Percentiles rank a stretch among this genome's conserved stretches.
Conservation (phyloP, 805 yeast genomes). For the Nakazawaea molendinolei region DNA sequence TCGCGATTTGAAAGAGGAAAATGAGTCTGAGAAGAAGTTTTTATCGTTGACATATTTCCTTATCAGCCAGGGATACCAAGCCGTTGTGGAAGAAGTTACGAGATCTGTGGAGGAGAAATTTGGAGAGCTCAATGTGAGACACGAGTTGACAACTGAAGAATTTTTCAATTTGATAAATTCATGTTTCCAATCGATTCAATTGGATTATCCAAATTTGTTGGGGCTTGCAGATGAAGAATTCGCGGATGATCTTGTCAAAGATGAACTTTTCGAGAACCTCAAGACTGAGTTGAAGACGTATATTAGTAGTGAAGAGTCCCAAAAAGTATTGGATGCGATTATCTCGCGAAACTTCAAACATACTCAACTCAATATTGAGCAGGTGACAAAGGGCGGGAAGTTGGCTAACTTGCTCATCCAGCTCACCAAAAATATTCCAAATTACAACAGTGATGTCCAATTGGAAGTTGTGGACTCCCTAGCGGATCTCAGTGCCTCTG, state of each 20-base stretch:
- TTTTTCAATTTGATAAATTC: constrained; percentile 40
- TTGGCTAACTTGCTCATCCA: constrained; percentile 69
- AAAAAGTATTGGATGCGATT: constrained; percentile 27
- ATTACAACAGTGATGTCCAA: constrained; percentile 24
- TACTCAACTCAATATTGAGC: constrained; percentile 9
- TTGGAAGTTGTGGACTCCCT: constrained; percentile 54
- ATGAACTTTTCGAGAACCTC: constrained; percentile 22
- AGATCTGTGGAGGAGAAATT: constrained; percentile 54
- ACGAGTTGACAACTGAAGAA: constrained; percentile 59
- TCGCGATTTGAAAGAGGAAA: constrained; percentile 17
- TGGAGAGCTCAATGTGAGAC: constrained; percentile 59
- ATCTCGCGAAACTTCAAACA: constrained; percentile 17
- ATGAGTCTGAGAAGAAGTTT: constrained; percentile 66
- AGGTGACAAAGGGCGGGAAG: constrained; percentile 21
- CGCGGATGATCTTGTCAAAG: constrained; percentile 17
- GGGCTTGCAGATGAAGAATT: constrained; percentile 10
- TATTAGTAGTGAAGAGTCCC: constrained; percentile 20
- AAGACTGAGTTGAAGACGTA: constrained; percentile 24
- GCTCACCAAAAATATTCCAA: constrained; percentile 46
- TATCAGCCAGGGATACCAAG: constrained; percentile 76
- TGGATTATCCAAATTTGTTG: constrained; percentile 14
- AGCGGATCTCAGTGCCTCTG: constrained; percentile 85
- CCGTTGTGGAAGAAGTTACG: constrained; percentile 47
- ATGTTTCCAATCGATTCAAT: constrained; percentile 24
- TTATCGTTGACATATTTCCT: constrained; percentile 92